Percentiles rank a stretch among this genome's conserved stretches.
Conservation (phyloP, 495 filamentous ascomycete genomes). For the Neohortaea acidophila region DNA sequence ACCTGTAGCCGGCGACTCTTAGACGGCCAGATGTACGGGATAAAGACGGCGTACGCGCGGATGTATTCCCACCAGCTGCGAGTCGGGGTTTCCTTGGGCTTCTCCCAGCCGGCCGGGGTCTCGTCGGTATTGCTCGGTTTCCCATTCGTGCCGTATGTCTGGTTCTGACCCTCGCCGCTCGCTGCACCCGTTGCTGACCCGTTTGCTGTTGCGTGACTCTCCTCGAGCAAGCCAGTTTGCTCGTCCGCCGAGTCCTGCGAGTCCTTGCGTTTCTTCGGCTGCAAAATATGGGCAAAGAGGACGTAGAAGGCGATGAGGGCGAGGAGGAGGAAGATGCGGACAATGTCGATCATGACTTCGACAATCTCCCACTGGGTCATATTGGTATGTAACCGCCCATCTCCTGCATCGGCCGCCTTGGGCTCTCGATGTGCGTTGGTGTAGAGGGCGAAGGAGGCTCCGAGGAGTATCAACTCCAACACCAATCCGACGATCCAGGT, state of each 20-base stretch:
- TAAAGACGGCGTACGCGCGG: conserved; percentile 72
- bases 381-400: conserved; percentile 29
- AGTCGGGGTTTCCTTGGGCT: conserved; percentile 48
- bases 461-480: conserved; percentile 54
- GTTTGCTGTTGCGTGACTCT: conserved; percentile 30
- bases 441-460: conserved; percentile 46
- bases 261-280: conserved; percentile 22
- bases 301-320: conserved; percentile 45
- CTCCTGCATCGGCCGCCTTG: conserved; percentile 35
- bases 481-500: conserved; percentile 56
- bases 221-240: conserved; percentile 33
- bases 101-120: conserved; percentile 42
- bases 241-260: conserved; percentile 33
- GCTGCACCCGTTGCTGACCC: conserved; percentile 25
- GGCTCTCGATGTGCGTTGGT: conserved; percentile 43
- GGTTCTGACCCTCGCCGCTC: conserved; percentile 33
- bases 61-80: conserved; percentile 85
- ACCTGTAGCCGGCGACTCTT: conserved; percentile 57
- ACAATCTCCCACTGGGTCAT: conserved; percentile 51
- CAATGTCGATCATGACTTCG: conserved; percentile 42
- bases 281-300: conserved; percentile 32
- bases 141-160: conserved; percentile 35
- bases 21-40: conserved; percentile 86
- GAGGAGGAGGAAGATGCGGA: conserved; percentile 46
- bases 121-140: conserved; percentile 20